These are phyloP conservation scores for Begonia masoniana DNA, from an alignment of 306 rosid genomes.

Conservation along the genomic window DNA sequence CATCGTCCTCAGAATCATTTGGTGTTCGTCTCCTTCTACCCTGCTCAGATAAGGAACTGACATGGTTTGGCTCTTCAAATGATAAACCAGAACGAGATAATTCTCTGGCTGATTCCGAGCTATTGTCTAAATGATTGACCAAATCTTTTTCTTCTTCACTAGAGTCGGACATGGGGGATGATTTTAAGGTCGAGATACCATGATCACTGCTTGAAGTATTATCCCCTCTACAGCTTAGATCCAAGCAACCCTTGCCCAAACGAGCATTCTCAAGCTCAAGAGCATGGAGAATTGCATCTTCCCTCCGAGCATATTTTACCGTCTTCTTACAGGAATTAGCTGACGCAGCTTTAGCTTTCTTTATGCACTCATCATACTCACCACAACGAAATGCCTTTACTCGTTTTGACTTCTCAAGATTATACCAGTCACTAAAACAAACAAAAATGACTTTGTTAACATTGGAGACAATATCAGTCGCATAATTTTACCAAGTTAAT, in stretches of 20 bases:
- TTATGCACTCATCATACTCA: constrained; percentile 85
- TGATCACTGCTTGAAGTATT: constrained; percentile 37
- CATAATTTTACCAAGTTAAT: too few species aligned
- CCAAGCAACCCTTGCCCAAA: constrained; percentile 42
- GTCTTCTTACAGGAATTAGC: constrained; percentile 69
- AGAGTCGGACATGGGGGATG: constrained; percentile 37
- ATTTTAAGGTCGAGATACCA: constrained; percentile 33
- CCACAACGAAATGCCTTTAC: constrained; percentile 96
- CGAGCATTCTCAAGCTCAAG: constrained; percentile 80
- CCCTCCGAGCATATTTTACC: constrained; percentile 95
- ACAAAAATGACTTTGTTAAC: constrained; percentile 8
- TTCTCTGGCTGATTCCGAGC: constrained; percentile 68
- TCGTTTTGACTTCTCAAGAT: constrained; percentile 89
- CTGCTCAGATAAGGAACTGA: constrained; percentile 45
- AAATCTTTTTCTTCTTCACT: constrained; percentile 34
- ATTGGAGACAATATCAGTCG: too few species aligned
- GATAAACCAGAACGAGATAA: constrained; percentile 87
- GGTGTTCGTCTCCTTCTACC: constrained; percentile 85
- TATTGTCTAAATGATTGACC: constrained; percentile 50
- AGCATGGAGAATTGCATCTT: constrained; percentile 96
- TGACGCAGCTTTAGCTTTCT: constrained; percentile 77
- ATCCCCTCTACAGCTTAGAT: constrained; percentile 27
- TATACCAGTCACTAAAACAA: constrained; percentile 83
- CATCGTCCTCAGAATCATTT: constrained; percentile 96
- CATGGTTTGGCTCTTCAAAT: constrained; percentile 80